These are phyloP conservation scores for Brettanomyces anomalus DNA, from an alignment of 805 yeast genomes.

Conservation along the genomic window DNA sequence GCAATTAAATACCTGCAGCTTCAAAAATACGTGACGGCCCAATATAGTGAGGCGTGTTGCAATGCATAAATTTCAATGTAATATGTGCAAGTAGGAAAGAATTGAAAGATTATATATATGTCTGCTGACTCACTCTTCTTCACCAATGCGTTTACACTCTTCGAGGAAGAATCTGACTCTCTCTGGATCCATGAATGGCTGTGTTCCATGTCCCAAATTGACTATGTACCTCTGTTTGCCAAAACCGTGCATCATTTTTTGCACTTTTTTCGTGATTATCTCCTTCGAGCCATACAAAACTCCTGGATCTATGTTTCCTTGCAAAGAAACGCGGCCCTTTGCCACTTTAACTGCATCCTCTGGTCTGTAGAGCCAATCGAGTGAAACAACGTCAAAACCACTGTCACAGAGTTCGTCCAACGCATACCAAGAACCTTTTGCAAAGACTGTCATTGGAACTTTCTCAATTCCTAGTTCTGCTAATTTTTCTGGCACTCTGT, in stretches of 20 bases:
- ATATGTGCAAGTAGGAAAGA: neutral
- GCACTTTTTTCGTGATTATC: constrained; percentile 69
- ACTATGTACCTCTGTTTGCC: constrained; percentile 88
- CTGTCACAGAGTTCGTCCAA: constrained; percentile 72
- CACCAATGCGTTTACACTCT: constrained; percentile 77
- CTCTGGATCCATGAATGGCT: constrained; percentile 94
- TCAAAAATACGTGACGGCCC: too few relatives aligned
- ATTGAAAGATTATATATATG: neutral
- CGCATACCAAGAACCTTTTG: constrained; percentile 98
- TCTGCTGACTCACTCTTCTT: neutral
- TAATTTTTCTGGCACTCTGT: constrained; percentile 59
- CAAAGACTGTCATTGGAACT: constrained; percentile 84
- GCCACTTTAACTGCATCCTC: constrained; percentile 70
- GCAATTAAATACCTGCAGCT: too few relatives aligned
- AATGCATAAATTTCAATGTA: too few relatives aligned
- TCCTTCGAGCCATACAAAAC: constrained; percentile 85
- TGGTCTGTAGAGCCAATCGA: constrained; percentile 89
- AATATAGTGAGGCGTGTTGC: too few relatives aligned
- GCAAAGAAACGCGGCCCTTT: constrained; percentile 72
- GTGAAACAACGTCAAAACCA: constrained; percentile 81
- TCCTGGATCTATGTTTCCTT: constrained; percentile 96
- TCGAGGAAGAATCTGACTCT: constrained; percentile 75
- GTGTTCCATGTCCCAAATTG: constrained; percentile 97
- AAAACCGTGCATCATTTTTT: constrained; percentile 81
- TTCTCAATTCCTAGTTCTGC: constrained; percentile 64